These are phyloP conservation scores for Pulveroboletus sp. DNA, from an alignment of 768 basidiomycete species.

Conservation along the genomic window DNA sequence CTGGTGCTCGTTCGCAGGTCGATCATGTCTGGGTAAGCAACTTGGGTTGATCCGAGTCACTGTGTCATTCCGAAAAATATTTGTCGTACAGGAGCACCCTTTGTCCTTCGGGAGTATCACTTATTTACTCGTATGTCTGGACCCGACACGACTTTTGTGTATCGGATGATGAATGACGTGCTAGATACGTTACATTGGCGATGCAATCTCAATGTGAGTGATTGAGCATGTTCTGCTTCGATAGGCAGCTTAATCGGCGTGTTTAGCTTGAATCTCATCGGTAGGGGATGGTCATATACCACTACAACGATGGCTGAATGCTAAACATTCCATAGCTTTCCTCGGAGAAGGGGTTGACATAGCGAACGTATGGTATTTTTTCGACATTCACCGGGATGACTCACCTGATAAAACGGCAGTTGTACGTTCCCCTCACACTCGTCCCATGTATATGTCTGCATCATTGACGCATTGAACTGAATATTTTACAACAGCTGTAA, in stretches of 20 bases:
- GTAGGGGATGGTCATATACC: neutral
- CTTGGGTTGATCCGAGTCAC: too few species aligned
- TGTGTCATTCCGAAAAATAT: too few species aligned
- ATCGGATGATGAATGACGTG: too few species aligned
- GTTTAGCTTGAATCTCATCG: slow-evolving; percentile 11
- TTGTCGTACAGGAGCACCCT: too few species aligned
- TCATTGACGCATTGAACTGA: neutral
- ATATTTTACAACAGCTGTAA: slow-evolving; percentile 1
- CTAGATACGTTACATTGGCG: slow-evolving; percentile 23
- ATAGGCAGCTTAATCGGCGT: neutral
- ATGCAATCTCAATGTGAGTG: slow-evolving; percentile 15
- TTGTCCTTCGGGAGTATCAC: too few species aligned
- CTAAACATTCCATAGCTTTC: slow-evolving; percentile 10
- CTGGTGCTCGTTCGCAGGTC: slow-evolving; percentile 7
- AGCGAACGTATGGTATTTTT: slow-evolving; percentile 11
- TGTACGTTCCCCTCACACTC: slow-evolving; percentile 14
- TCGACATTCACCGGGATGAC: neutral
- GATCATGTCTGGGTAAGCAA: slow-evolving; percentile 17
- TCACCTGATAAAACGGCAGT: slow-evolving; percentile 9
- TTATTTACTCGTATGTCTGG: slow-evolving; percentile 13
- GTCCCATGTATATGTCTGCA: too few species aligned
- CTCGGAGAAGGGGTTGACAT: slow-evolving; percentile 3
- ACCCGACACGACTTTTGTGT: neutral
- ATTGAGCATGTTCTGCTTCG: neutral
- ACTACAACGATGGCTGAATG: too few species aligned